phyloP scores from a whole-genome alignment of 192 early-diverging fungal genomes.

The Backusella luteola region DNA sequence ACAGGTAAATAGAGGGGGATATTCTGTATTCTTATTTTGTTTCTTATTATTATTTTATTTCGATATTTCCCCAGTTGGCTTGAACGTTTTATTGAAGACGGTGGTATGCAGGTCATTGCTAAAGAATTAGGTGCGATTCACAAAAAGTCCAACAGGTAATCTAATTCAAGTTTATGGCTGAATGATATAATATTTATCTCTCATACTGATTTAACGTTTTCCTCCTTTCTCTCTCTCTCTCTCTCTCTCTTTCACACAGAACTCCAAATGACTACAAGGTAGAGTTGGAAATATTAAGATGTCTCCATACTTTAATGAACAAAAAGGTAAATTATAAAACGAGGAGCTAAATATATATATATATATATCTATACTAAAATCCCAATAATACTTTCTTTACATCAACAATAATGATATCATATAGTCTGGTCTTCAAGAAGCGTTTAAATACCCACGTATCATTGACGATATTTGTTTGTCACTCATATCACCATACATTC shows the following conservation, averaged over 20 bases:
- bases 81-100: constrained; percentile 71
- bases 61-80: constrained; percentile 52
- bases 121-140: constrained; percentile 64
- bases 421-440: constrained; percentile 72
- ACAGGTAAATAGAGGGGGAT: constrained; percentile 2
- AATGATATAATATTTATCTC: neutral
- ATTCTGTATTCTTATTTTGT: neutral
- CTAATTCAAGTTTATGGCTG: neutral
- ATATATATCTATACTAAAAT: neutral
- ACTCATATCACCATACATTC: constrained; percentile 70
- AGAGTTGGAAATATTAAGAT: constrained; percentile 76
- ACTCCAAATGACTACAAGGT: constrained; percentile 63
- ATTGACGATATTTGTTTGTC: constrained; percentile 68
- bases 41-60: neutral
- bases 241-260: neutral
- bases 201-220: neutral
- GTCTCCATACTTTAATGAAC: constrained; percentile 72
- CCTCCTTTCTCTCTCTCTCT: neutral
- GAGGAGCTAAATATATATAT: neutral
- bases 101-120: constrained; percentile 66
- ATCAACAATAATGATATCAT: neutral
- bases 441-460: constrained; percentile 61
- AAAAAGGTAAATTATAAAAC: constrained; percentile 34
- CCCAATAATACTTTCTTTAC: neutral
- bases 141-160: constrained; percentile 47